Base-by-base conservation (phyloP, 2,329 filamentous ascomycete genomes). In the Nothomitra cinnamomea region DNA sequence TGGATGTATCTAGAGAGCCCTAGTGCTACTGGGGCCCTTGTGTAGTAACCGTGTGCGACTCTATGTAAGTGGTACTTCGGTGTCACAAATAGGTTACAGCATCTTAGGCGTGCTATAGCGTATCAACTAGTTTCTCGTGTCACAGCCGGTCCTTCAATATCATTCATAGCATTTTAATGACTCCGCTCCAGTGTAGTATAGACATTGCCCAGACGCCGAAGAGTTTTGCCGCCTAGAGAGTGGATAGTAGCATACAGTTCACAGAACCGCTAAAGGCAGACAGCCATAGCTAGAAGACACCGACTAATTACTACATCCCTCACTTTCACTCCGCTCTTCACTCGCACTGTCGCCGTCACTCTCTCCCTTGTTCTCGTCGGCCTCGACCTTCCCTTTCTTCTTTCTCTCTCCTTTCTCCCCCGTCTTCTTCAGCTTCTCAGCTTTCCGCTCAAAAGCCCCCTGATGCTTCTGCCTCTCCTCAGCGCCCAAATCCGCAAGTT, bases 401-500 rank as follows among this genome's bases (percentile, higher is more conserved):
- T 38, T 53, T 22, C 25, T 51, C 61, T 71, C 77, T 24, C 71
- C 70, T 55, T 70, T 72, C 45, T 65, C 66, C 56, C 66, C 66
- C 51, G 55, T 57, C 58, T 73, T 72, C 57, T 64, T 66, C 51
- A 75, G 76, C 62, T 82, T 82, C 57, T 74, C 78, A 24, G 73
- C 66, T 68, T 87, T 90, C 63, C 81, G 81, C 58, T 92, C 83
- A 10, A 86, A 85, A 68, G 92, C 85, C 36, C 80, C 83, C 66
- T 85, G 80, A 52, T 90, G 76, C 64, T 84, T 86, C 57, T 77
- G 75, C 53, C 92, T 74, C 69, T 95, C 87, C 8, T 70, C 71
- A 17, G 72, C 73, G 0, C 92, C 92, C 62, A 78, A 72, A 38
- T 76, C 78, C 55, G 83, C 75, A 59, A 96, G 65, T 51, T 78